phyloP scores from a whole-genome alignment of 75 land plant genomes.

The Chamaecyparis obtusa region DNA sequence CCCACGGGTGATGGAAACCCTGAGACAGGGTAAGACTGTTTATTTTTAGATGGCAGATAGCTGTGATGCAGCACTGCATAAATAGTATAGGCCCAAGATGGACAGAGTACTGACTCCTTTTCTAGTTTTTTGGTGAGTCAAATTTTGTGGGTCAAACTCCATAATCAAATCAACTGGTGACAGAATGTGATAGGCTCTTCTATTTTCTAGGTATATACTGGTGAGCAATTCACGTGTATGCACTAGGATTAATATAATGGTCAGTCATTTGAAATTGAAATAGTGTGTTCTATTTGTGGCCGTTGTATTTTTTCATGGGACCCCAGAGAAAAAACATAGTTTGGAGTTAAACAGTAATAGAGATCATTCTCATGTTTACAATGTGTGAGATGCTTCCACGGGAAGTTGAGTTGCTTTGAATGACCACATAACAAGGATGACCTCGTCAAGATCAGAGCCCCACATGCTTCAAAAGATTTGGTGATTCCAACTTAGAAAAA shows the following conservation, averaged over 20 bases:
- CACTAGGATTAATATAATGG: not conserved
- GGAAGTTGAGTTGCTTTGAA: not conserved
- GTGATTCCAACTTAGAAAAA: not conserved
- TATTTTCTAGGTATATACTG: slow-evolving; percentile 3
- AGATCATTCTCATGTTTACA: not conserved
- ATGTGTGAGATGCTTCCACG: not conserved
- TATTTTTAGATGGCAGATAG: not conserved
- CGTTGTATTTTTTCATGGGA: not conserved
- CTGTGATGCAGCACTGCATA: not conserved
- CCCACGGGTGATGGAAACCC: not conserved
- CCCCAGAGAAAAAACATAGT: not conserved
- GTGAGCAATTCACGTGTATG: not conserved
- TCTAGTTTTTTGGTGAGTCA: not conserved
- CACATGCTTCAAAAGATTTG: not conserved
- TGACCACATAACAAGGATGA: not conserved
- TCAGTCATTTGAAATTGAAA: not conserved
- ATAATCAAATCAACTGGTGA: not conserved
- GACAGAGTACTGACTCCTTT: not conserved
- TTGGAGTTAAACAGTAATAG: not conserved
- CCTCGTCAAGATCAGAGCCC: not conserved
- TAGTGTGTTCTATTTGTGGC: not conserved
- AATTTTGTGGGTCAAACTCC: not conserved
- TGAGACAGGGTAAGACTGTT: not conserved
- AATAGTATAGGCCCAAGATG: not conserved
- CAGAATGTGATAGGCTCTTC: not conserved